Percentiles rank a stretch among this genome's conserved stretches.
These are phyloP conservation scores for Emydomyces testavorans DNA, from an alignment of 2,329 filamentous ascomycete species.

Conservation along the genomic window DNA sequence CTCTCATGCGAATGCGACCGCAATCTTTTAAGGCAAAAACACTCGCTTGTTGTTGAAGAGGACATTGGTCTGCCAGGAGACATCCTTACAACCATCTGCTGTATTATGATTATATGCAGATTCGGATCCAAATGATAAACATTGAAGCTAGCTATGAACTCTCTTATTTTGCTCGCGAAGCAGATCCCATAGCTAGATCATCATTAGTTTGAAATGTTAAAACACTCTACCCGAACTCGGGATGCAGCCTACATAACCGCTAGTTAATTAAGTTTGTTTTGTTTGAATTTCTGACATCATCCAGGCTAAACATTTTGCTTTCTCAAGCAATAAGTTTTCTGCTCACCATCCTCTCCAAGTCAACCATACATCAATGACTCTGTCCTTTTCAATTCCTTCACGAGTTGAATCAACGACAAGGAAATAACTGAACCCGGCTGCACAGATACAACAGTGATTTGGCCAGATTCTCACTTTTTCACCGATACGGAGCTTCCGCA, in stretches of 20 bases:
- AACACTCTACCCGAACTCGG: no score
- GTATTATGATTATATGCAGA: no score
- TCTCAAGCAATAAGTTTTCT: no score
- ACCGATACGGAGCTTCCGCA: constrained; percentile 45
- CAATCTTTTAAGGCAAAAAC: constrained; percentile 20
- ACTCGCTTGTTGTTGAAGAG: not conserved
- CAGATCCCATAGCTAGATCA: not conserved
- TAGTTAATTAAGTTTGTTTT: no score
- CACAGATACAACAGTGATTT: constrained; percentile 67
- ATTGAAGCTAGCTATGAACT: no score
- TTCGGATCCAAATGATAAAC: no score
- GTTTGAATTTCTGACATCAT: no score
- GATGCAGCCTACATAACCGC: no score
- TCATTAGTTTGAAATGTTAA: not conserved
- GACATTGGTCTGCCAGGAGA: not conserved
- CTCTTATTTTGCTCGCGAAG: no score
- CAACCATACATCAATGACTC: constrained; percentile 17
- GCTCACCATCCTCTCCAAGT: constrained; percentile 17
- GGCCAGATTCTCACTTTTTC: constrained; percentile 62
- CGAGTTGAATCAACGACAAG: constrained; percentile 54
- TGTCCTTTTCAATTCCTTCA: constrained; percentile 16
- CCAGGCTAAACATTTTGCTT: not conserved
- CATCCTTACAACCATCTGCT: not conserved
- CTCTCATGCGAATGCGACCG: constrained; percentile 23
- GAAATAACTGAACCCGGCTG: constrained; percentile 60